These are phyloP conservation scores for Alternaria solani DNA, from an alignment of 2,329 filamentous ascomycete species.

Conservation along the genomic window DNA sequence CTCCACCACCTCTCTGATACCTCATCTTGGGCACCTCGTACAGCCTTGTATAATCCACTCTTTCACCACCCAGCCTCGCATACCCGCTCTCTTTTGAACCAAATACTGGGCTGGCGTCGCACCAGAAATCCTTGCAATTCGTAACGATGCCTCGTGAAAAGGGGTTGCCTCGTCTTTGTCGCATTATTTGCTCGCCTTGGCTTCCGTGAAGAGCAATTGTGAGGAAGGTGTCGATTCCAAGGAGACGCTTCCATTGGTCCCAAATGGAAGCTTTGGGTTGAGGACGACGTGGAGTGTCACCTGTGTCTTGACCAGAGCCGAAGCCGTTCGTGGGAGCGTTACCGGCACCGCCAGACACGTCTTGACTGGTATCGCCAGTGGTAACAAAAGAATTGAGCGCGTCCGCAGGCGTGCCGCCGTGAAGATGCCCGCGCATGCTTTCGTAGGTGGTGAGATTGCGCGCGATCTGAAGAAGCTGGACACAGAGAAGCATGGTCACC, in stretches of 20 bases:
- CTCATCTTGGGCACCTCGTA: constrained; percentile 85
- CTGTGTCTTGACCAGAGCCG: constrained; percentile 65
- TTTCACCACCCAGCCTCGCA: constrained; percentile 78
- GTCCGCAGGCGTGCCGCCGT: constrained; percentile 63
- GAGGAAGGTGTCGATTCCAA: constrained; percentile 93
- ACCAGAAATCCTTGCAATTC: constrained; percentile 98
- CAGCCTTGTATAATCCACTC: constrained; percentile 86
- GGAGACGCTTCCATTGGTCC: constrained; percentile 80
- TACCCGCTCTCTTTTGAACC: constrained; percentile 75
- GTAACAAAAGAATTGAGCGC: constrained; percentile 78
- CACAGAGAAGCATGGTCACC: constrained; percentile 96
- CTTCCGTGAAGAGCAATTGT: constrained; percentile 84
- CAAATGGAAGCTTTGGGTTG: constrained; percentile 73
- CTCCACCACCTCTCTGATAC: constrained; percentile 53
- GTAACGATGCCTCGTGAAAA: constrained; percentile 83
- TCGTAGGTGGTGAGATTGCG: constrained; percentile 96
- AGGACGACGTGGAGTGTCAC: constrained; percentile 42
- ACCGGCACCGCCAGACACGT: constrained; percentile 53
- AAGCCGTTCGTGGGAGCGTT: constrained; percentile 61
- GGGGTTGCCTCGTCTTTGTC: constrained; percentile 71
- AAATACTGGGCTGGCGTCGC: constrained; percentile 84
- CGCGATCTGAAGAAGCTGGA: constrained; percentile 91
- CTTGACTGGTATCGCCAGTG: constrained; percentile 69
- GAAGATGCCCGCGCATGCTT: constrained; percentile 84
- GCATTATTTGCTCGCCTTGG: constrained; percentile 52